Base-by-base conservation (phyloP, 495 filamentous ascomycete genomes). In the Penicillium manginii region DNA sequence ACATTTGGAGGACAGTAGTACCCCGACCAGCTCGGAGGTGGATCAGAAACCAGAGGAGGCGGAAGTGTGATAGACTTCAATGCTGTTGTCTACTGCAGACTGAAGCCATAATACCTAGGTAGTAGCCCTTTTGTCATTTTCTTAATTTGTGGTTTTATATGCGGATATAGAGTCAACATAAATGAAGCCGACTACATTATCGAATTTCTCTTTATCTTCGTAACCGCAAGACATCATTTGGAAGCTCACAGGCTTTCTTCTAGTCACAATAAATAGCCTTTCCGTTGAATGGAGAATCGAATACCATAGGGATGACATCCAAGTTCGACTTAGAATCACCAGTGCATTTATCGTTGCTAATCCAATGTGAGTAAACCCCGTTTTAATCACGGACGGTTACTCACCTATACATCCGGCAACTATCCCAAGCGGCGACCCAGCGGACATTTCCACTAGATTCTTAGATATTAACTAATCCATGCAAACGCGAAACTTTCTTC, bases 1-100 rank as follows among this genome's bases (percentile, higher is more conserved):
- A 35, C 50, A 59, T 35, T 53, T 54, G 50, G 57, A 59, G 42
- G 50, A 53, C 12, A 29, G 26, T 29, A 8, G n/a, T 33, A 33
- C 31, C 31, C 4, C 31, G 11, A 32, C 35, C 14, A 39, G 22
- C n/a, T 40, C 8, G 3, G 57, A 59, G 3, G 48, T 33, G 15
- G 58, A 55, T 19, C 12, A 35, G 21, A 23, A 42, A n/a, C 33
- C 47, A 3, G 53, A 52, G 1, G 37, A 52, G 26, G 39, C 39
- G 5, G 58, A 37, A 15, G 50, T 43, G 10, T 50, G 32, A 59
- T 37, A 15, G 35, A 14, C 35, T 37, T 8, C 4, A 37, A 1
- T 37, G 9, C 3, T 8, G 9, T 4, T 1, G 1, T 29, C 26
- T 29, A 29, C 1, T 29, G 9, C 26, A 29, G 5, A 2, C 9